phyloP scores from a whole-genome alignment of 2,329 filamentous ascomycete species.

The Aspergillus viridinutans region DNA sequence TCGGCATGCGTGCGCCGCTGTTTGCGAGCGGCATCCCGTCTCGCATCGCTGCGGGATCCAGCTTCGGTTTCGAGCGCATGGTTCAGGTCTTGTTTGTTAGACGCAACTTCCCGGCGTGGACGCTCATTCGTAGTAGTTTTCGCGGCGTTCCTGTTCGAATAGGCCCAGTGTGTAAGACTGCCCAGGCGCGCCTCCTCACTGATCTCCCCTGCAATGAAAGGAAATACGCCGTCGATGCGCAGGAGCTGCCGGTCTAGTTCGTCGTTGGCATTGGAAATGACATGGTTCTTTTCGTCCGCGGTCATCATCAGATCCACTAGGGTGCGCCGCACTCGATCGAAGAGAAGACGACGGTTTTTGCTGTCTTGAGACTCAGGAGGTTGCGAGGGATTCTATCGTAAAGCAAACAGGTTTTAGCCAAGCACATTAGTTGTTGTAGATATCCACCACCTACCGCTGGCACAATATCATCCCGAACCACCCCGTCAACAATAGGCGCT shows the following conservation, averaged over 20 bases:
- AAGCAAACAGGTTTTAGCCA: neutral
- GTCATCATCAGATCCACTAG: slow-evolving; percentile 83
- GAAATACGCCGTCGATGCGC: slow-evolving; percentile 82
- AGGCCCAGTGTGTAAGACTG: slow-evolving; percentile 91
- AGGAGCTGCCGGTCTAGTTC: slow-evolving; percentile 78
- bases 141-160: slow-evolving; percentile 68
- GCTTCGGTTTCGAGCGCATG: slow-evolving; percentile 79
- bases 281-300: slow-evolving; percentile 95
- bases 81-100: slow-evolving; percentile 60
- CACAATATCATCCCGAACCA: slow-evolving; percentile 31
- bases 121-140: slow-evolving; percentile 62
- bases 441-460: slow-evolving; percentile 21
- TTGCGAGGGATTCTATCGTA: slow-evolving; percentile 24
- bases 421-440: neutral
- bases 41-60: slow-evolving; percentile 75
- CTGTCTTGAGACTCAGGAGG: slow-evolving; percentile 32
- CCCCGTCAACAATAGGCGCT: slow-evolving; percentile 33
- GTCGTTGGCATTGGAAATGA: slow-evolving; percentile 87
- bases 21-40: slow-evolving; percentile 78
- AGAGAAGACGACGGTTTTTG: slow-evolving; percentile 59
- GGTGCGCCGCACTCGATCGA: slow-evolving; percentile 70
- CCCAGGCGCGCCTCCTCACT: slow-evolving; percentile 93
- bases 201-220: slow-evolving; percentile 81
- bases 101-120: slow-evolving; percentile 72
- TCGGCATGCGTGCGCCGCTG: slow-evolving; percentile 69